phyloP scores from a whole-genome alignment of 2,329 filamentous ascomycete genomes.

The Sordariomycetes sp. region DNA sequence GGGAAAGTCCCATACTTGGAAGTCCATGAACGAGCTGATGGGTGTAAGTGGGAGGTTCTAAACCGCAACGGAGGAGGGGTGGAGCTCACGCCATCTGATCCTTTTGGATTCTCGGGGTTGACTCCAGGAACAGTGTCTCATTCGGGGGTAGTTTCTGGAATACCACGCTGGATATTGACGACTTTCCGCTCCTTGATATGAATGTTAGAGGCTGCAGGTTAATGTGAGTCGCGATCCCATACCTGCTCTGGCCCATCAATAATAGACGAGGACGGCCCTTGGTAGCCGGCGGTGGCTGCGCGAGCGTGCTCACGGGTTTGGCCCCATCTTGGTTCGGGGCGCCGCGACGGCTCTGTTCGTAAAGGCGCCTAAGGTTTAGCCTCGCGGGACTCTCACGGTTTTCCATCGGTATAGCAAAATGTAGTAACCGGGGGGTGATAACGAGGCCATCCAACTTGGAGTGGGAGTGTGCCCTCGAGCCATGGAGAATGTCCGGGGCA shows the following conservation, averaged over 20 bases:
- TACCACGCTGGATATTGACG: slow-evolving; percentile 97
- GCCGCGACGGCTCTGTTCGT: slow-evolving; percentile 48
- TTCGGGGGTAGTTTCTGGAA: slow-evolving; percentile 96
- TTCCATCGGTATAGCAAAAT: neutral
- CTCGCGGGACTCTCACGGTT: slow-evolving; percentile 27
- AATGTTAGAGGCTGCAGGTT: neutral
- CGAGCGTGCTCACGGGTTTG: slow-evolving; percentile 20
- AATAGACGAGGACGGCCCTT: slow-evolving; percentile 75
- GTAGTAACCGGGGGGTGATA: neutral
- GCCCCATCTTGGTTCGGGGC: slow-evolving; percentile 37
- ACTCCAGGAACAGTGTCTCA: slow-evolving; percentile 92
- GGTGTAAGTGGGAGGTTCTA: neutral
- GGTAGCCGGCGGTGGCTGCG: slow-evolving; percentile 30
- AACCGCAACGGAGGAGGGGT: neutral
- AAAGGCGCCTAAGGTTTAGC: slow-evolving; percentile 53
- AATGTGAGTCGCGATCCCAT: slow-evolving; percentile 15
- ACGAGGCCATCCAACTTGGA: slow-evolving; percentile 1
- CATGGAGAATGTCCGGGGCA: neutral
- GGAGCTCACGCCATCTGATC: slow-evolving; percentile 78
- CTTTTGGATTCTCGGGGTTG: slow-evolving; percentile 87
- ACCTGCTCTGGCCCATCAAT: slow-evolving; percentile 94
- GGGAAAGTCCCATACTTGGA: slow-evolving; percentile 96
- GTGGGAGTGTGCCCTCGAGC: neutral
- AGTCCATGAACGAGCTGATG: slow-evolving; percentile 94
- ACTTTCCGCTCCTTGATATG: slow-evolving; percentile 75